These are phyloP conservation scores for Diaporthe sp. DNA, from an alignment of 2,329 filamentous ascomycete genomes.

Conservation along the genomic window DNA sequence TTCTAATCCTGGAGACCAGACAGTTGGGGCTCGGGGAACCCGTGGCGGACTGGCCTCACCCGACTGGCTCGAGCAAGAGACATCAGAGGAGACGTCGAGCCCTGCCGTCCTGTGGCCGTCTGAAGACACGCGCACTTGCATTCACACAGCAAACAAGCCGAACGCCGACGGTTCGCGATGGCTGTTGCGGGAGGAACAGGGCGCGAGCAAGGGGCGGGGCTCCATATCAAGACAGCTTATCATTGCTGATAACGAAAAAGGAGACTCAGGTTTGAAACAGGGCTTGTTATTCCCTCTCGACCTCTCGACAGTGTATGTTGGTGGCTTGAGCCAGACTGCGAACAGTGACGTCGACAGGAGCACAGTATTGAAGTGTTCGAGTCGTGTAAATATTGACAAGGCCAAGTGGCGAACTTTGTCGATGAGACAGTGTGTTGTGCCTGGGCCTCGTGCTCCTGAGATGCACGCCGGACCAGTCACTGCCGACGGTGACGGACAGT, in stretches of 20 bases:
- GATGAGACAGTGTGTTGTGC: not conserved
- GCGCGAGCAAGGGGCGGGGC: not conserved
- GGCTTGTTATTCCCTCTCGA: not conserved
- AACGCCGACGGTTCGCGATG: constrained; percentile 6
- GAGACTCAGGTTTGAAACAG: constrained; percentile 12
- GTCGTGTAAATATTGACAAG: constrained; percentile 9
- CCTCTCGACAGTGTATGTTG: not conserved
- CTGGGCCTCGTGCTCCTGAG: not conserved
- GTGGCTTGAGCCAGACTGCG: not conserved
- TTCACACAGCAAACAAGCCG: constrained; percentile 5
- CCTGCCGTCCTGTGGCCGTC: not conserved
- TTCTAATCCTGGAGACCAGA: constrained; percentile 25
- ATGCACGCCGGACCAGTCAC: not conserved
- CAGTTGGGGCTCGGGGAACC: constrained; percentile 41
- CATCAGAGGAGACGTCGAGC: constrained; percentile 15
- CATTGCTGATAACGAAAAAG: not conserved
- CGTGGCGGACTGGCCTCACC: constrained; percentile 44
- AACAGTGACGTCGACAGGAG: constrained; percentile 10
- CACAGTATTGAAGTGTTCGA: constrained; percentile 3
- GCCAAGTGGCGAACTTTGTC: constrained; percentile 19
- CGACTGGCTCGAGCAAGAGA: constrained; percentile 43
- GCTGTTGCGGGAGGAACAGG: not conserved
- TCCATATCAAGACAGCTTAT: constrained; percentile 5
- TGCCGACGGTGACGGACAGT: constrained; percentile 7
- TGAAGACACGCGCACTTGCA: not conserved